phyloP scores from a whole-genome alignment of 2,329 filamentous ascomycete genomes.

The Venturia nashicola region DNA sequence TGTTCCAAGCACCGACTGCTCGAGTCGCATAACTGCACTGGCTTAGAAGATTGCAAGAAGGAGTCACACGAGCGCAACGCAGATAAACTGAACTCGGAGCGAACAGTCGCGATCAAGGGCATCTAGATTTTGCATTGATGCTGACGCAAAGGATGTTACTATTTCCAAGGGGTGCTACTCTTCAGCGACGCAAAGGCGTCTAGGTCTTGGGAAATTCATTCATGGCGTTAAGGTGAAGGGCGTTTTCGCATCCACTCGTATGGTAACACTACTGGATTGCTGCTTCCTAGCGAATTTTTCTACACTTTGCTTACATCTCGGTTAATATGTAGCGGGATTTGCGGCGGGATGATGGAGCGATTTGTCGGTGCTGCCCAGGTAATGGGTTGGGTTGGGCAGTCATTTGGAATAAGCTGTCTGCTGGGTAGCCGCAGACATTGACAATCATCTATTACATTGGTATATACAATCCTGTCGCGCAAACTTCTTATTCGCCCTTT shows the following conservation, averaged over 20 bases:
- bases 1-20: conserved; percentile 90
- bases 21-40: conserved; percentile 87
- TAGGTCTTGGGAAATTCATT: neutral
- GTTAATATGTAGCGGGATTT: neutral
- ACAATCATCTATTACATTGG: neutral
- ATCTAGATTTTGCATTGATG: conserved; percentile 38
- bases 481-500: too few relatives aligned
- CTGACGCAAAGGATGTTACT: conserved; percentile 18
- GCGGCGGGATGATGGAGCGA: neutral
- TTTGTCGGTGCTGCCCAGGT: neutral
- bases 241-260: neutral
- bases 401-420: neutral
- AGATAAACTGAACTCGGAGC: conserved; percentile 80
- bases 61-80: conserved; percentile 91
- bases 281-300: neutral
- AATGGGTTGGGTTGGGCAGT: neutral
- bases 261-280: neutral
- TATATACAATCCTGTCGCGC: neutral
- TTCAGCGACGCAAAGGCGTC: neutral
- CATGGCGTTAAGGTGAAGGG: neutral
- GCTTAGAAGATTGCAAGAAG: conserved; percentile 95
- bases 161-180: neutral
- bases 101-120: conserved; percentile 87
- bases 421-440: neutral
- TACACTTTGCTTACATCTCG: neutral